phyloP scores from a whole-genome alignment of 495 filamentous ascomycete genomes.

The Penicillium simplicissimum region DNA sequence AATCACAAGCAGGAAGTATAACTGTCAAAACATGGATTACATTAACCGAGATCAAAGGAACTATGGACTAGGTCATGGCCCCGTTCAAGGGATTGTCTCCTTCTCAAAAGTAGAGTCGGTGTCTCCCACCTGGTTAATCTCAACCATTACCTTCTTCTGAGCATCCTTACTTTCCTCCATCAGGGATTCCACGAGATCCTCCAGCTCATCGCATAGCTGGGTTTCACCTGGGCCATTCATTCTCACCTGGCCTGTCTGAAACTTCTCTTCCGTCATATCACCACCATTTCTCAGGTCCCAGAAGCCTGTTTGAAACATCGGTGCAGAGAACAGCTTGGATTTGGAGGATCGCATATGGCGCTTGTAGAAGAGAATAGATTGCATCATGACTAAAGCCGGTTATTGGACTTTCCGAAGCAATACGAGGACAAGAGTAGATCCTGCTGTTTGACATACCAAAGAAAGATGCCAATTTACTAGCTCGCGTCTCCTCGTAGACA shows the following conservation, averaged over 20 bases:
- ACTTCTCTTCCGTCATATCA: neutral
- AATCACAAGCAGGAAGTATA: neutral
- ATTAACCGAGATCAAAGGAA: neutral
- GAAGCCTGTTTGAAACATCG: neutral
- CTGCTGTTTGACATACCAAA: neutral
- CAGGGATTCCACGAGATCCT: neutral
- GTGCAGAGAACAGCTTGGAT: neutral
- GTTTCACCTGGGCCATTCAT: neutral
- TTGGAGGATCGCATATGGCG: neutral
- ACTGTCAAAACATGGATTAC: neutral
- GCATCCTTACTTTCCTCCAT: slow-evolving; percentile 1
- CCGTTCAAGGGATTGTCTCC: neutral
- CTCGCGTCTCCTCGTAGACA: neutral
- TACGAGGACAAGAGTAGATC: too few relatives aligned
- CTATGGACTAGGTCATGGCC: neutral
- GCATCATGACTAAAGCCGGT: neutral
- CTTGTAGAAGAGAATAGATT: slow-evolving; percentile 5
- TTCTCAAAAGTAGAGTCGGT: too few relatives aligned
- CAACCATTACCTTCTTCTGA: neutral
- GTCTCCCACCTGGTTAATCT: neutral
- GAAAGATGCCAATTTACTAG: neutral
- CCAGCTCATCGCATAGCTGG: slow-evolving; percentile 2
- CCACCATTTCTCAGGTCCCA: slow-evolving; percentile 5
- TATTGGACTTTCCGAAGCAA: neutral
- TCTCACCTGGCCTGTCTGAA: slow-evolving; percentile 1